Percentiles rank a stretch among this genome's conserved stretches.
phyloP scores from a whole-genome alignment of 1,139 yeast genomes.

The Eremothecium sinecaudum region DNA sequence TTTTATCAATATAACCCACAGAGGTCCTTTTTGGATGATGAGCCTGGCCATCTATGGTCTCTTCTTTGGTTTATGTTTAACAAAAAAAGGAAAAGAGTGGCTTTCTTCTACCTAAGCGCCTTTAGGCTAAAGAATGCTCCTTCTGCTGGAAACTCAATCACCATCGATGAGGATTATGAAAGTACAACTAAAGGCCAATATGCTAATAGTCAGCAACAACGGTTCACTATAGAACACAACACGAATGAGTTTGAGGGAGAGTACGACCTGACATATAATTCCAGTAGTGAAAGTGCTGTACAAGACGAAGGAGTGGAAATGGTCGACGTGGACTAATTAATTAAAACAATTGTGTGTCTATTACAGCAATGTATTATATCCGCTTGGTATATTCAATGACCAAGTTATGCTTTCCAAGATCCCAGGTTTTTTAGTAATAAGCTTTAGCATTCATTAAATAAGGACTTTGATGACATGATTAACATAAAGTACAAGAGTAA shows the following conservation, averaged over 20 bases:
- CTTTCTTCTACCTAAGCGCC: constrained; percentile 58
- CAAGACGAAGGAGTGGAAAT: constrained; percentile 30
- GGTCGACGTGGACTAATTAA: too few species aligned
- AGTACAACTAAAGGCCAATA: constrained; percentile 18
- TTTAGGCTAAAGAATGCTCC: constrained; percentile 24
- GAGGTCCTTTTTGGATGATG: constrained; percentile 64
- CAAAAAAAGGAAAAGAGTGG: constrained; percentile 83
- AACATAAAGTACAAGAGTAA: too few species aligned
- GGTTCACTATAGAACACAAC: constrained; percentile 32
- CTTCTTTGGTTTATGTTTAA: constrained; percentile 88
- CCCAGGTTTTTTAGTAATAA: too few species aligned
- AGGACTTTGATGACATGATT: too few species aligned
- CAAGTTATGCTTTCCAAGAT: too few species aligned
- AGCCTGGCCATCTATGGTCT: constrained; percentile 61
- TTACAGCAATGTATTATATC: too few species aligned
- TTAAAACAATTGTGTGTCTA: too few species aligned
- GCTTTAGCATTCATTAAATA: too few species aligned
- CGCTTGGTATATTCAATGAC: too few species aligned
- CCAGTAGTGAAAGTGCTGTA: constrained; percentile 26
- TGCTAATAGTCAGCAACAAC: constrained; percentile 23
- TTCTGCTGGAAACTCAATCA: constrained; percentile 21
- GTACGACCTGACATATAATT: constrained; percentile 37
- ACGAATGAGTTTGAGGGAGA: constrained; percentile 35
- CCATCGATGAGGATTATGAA: constrained; percentile 29
- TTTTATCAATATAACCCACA: constrained; percentile 72